Base-by-base conservation (phyloP, 495 filamentous ascomycete species). In the Neurospora sp. region DNA sequence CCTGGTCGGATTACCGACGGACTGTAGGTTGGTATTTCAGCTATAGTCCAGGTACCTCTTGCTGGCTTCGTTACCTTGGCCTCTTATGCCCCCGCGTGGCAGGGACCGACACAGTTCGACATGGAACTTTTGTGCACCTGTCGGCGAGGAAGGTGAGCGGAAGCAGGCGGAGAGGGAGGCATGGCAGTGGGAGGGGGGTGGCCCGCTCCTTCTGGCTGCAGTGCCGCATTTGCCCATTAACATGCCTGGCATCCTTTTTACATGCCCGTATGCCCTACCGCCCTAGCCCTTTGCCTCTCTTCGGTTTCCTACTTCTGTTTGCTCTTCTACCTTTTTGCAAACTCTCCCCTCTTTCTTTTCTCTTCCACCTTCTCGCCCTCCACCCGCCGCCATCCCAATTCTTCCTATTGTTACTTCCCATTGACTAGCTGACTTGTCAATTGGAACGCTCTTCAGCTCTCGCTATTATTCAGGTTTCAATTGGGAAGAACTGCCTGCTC, bases 371-470 rank as follows among this genome's bases (percentile, higher is more conserved):
- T 73, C 66, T 14, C 46, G 23, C 60, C 27, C 60, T n/a, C 72
- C 23, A 40, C 31, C 23, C 44, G 66, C 72, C 72, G 60, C 75
- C 70, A 18, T 35, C 4, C 54, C 54, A 66, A 66, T 35, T 70
- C 35, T 73, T 69, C 23, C 39, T 54, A 27, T 40, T 60, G 49
- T 31, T 60, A 27, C 49, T 60, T 60, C 20, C 49, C 72, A 70
- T 73, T 54, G 69, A 60, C 69, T 60, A 38, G 44, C 54, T 42
- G 35, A 69, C 71, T 70, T 41, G 35, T 70, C 54, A 72, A 49
- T 70, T 40, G 74, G 62, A 16, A 37, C 71, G 44, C 70, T 74
- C 54, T 38, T 40, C 39, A 35, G 18, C 23, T 70, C 20, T 70
- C 69, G 35, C 23, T 35, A 39, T 27, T 69, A 37, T 70, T 66